Conservation (phyloP, 192 early-diverging fungal genomes). For the Paraglomus brasilianum region DNA sequence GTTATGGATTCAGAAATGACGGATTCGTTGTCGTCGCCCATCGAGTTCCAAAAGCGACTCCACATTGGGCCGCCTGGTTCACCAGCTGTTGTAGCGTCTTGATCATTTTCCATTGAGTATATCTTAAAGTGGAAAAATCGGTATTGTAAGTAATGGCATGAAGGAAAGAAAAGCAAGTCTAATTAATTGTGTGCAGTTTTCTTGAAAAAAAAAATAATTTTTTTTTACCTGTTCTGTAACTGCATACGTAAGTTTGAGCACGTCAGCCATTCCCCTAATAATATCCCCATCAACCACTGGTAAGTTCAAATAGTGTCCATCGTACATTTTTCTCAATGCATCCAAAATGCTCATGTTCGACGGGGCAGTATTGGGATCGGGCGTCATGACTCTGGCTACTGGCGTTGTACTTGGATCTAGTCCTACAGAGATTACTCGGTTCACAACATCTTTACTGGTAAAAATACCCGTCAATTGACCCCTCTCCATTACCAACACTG, state of each 20-base stretch:
- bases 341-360: constrained; percentile 65
- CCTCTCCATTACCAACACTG: constrained; percentile 65
- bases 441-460: constrained; percentile 65
- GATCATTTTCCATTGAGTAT: constrained; percentile 49
- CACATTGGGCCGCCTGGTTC: constrained; percentile 47
- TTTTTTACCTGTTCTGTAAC: constrained; percentile 68
- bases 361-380: constrained; percentile 68
- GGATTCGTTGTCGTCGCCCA: constrained; percentile 41
- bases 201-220: neutral
- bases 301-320: constrained; percentile 74
- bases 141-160: neutral
- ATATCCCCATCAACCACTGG: constrained; percentile 64
- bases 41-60: constrained; percentile 49
- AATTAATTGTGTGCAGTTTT: neutral
- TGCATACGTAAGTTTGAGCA: constrained; percentile 71
- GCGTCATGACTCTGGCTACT: constrained; percentile 95
- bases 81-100: constrained; percentile 23
- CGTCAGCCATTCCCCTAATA: constrained; percentile 71
- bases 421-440: constrained; percentile 75
- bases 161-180: neutral
- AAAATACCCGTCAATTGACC: constrained; percentile 74
- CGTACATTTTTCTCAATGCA: constrained; percentile 75
- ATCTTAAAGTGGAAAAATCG: constrained; percentile 30
- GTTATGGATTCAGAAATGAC: constrained; percentile 39
- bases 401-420: constrained; percentile 80